Percentiles rank a stretch among this genome's conserved stretches.
Evolutionary conservation across 495 filamentous ascomycete genomes (phyloP).

Genomic region (Aspergillus asperescens): DNA sequence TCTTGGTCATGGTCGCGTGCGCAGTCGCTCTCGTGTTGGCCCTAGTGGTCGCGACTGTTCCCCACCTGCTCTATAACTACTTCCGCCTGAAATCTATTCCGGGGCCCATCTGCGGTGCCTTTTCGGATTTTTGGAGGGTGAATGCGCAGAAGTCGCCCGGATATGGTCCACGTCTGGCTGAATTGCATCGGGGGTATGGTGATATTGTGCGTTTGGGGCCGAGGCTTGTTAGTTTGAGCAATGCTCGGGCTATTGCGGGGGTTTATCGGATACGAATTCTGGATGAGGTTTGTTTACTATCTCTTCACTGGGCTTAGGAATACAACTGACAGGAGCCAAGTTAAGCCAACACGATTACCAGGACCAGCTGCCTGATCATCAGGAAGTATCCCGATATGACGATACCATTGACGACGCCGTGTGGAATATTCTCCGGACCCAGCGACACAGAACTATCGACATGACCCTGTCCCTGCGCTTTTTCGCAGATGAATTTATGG

Average conservation of each 20-base stretch:
- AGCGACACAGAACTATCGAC: constrained; percentile 6
- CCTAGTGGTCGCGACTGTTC: not conserved
- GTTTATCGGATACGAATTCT: not conserved
- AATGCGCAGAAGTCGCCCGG: constrained; percentile 1
- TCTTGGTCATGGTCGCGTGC: constrained; percentile 7
- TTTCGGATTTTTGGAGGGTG: constrained; percentile 14
- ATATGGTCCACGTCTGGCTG: constrained; percentile 9
- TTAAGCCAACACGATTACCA: not conserved
- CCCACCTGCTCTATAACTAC: constrained; percentile 15
- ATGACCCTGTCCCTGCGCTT: constrained; percentile 6
- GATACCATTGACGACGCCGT: constrained; percentile 10
- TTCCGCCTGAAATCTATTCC: constrained; percentile 17
- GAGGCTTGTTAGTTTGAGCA: constrained; percentile 47
- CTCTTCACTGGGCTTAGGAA: not conserved
- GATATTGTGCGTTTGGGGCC: constrained; percentile 53
- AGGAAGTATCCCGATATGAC: constrained; percentile 5
- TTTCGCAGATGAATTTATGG: constrained; percentile 16
- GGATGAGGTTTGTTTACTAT: constrained; percentile 1
- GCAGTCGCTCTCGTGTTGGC: constrained; percentile 7
- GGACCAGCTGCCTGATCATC: not conserved
- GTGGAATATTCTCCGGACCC: constrained; percentile 4
- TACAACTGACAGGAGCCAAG: not conserved
- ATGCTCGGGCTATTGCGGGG: constrained; percentile 30
- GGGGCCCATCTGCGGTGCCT: constrained; percentile 11
- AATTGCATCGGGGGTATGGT: constrained; percentile 48